Percentiles rank a stretch among this genome's conserved stretches.
Evolutionary conservation across 2,329 filamentous ascomycete genomes (phyloP).

Genomic region (Emergomyces orientalis): DNA sequence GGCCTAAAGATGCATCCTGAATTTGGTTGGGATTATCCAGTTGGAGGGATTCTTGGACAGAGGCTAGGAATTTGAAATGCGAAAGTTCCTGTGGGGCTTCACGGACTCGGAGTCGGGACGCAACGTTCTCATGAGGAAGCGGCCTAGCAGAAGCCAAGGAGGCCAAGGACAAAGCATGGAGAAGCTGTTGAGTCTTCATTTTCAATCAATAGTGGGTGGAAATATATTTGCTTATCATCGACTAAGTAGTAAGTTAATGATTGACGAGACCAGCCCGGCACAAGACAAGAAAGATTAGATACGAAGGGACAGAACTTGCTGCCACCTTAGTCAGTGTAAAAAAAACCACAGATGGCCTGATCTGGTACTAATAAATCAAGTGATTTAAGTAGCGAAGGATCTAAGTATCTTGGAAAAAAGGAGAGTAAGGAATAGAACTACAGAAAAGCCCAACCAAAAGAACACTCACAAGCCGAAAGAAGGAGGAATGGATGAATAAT

Average conservation of each 20-base stretch:
- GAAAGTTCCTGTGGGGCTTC: constrained; percentile 52
- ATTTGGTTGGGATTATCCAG: constrained; percentile 43
- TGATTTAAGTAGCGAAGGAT: too few species aligned
- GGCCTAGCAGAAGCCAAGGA: constrained; percentile 1
- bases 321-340: too few species aligned
- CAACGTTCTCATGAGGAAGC: not conserved
- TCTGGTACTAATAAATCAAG: not conserved
- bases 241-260: not conserved
- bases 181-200: constrained; percentile 5
- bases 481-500: not conserved
- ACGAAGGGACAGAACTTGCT: constrained; percentile 1
- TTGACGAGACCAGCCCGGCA: constrained; percentile 8
- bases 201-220: not conserved
- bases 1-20: constrained; percentile 42
- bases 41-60: constrained; percentile 37
- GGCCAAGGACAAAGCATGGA: constrained; percentile 3
- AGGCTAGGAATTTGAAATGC: constrained; percentile 42
- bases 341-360: not conserved
- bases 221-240: not conserved
- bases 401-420: not conserved
- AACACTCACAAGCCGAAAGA: not conserved
- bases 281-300: not conserved
- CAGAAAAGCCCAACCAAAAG: not conserved
- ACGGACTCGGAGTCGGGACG: constrained; percentile 21
- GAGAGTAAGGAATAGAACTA: not conserved